phyloP scores from a whole-genome alignment of 2,329 filamentous ascomycete species.

The Colletotrichum acutatum region DNA sequence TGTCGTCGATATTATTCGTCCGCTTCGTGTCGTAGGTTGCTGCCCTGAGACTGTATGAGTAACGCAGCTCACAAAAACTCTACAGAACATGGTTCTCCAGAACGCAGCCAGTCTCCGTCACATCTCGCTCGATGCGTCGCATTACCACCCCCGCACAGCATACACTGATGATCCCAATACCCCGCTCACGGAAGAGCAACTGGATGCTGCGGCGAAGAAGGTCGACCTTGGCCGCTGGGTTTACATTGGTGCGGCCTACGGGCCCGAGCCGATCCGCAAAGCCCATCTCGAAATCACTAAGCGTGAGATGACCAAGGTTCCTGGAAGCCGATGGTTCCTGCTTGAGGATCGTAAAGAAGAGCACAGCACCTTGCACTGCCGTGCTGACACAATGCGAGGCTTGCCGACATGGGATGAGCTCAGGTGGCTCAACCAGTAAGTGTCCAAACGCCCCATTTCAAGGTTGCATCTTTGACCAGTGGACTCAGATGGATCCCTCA shows the following conservation, averaged over 20 bases:
- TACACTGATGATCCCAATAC: slow-evolving; percentile 38
- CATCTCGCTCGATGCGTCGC: slow-evolving; percentile 54
- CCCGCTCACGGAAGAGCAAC: slow-evolving; percentile 49
- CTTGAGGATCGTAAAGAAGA: slow-evolving; percentile 34
- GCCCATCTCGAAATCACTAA: slow-evolving; percentile 31
- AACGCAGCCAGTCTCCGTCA: slow-evolving; percentile 58
- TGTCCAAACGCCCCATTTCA: too few relatives aligned
- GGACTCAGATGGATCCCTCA: slow-evolving; percentile 51
- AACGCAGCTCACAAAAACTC: neutral
- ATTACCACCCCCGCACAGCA: slow-evolving; percentile 45
- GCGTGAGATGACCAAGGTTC: slow-evolving; percentile 25
- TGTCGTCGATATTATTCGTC: slow-evolving; percentile 50
- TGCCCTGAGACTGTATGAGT: neutral
- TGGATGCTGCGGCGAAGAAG: slow-evolving; percentile 52
- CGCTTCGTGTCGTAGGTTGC: slow-evolving; percentile 38
- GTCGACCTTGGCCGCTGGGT: slow-evolving; percentile 56
- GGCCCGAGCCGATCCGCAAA: slow-evolving; percentile 41
- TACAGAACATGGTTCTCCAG: slow-evolving; percentile 47
- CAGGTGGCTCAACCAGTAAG: slow-evolving; percentile 46
- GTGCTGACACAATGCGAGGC: slow-evolving; percentile 40
- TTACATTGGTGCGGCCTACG: slow-evolving; percentile 56
- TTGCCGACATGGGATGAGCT: slow-evolving; percentile 51
- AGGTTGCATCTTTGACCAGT: neutral
- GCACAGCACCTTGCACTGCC: slow-evolving; percentile 44
- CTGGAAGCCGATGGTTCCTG: slow-evolving; percentile 25